Conservation (phyloP, 176 grass and related monocot genomes). For the Aegilops speltoides region DNA sequence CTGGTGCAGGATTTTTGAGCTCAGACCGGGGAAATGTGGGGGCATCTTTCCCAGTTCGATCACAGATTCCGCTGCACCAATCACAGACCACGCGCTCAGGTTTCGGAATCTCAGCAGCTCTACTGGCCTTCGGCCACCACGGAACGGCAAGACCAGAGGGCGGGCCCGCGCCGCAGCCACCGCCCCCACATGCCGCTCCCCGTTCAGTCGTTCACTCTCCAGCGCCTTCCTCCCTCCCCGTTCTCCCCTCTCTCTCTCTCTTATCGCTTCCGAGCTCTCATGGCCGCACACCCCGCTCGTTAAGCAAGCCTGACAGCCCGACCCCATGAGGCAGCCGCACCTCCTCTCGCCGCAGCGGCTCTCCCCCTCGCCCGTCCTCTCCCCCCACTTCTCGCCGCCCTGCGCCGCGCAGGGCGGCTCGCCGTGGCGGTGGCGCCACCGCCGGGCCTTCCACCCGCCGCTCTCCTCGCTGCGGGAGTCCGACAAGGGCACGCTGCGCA, state of each 20-base stretch:
- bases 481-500: conserved; percentile 74
- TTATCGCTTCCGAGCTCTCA: conserved; percentile 40
- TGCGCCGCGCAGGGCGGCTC: conserved; percentile 25
- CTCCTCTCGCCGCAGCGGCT: conserved; percentile 46
- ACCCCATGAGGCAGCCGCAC: conserved; percentile 63
- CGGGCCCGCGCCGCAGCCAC: background rate
- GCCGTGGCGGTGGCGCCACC: conserved; percentile 32
- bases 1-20: background rate
- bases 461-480: conserved; percentile 74
- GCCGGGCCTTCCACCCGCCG: conserved; percentile 42
- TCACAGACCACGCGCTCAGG: background rate
- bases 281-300: conserved; percentile 27
- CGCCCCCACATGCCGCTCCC: conserved; percentile 19
- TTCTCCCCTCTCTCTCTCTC: background rate
- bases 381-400: conserved; percentile 48
- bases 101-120: background rate
- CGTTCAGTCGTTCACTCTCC: background rate
- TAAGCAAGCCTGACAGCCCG: conserved; percentile 23
- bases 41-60: background rate
- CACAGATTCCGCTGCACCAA: background rate
- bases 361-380: conserved; percentile 33
- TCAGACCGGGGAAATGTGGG: background rate
- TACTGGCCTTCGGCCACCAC: background rate
- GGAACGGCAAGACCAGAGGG: background rate
- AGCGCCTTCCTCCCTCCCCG: background rate